phyloP scores from a whole-genome alignment of 2,329 filamentous ascomycete genomes.

The Ophiostoma perfectum region DNA sequence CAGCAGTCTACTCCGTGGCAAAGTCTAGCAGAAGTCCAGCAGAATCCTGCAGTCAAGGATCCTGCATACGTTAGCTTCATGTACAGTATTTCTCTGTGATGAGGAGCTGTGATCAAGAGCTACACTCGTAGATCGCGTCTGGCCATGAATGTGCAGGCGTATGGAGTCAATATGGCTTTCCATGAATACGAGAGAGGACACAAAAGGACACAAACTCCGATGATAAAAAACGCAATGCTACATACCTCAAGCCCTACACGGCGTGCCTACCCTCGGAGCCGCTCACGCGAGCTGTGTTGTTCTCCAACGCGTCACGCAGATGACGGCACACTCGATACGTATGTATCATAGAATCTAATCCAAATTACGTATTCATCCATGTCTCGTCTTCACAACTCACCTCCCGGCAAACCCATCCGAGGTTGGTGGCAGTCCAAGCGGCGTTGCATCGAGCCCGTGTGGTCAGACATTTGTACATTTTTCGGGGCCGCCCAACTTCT shows the following conservation, averaged over 20 bases:
- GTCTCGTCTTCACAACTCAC: no score
- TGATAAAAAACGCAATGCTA: background rate
- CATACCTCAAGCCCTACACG: background rate
- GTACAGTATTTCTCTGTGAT: background rate
- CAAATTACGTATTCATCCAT: no score
- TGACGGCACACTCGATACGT: no score
- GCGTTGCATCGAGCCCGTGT: constrained; percentile 17
- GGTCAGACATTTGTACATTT: constrained; percentile 13
- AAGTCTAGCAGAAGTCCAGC: background rate
- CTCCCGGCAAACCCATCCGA: constrained; percentile 18
- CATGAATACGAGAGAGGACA: background rate
- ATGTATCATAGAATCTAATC: no score
- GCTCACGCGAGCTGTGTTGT: background rate
- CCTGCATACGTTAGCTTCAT: background rate
- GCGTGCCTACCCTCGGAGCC: background rate
- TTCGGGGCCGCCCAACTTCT: constrained; percentile 1
- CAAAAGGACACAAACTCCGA: no score
- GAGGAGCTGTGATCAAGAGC: background rate
- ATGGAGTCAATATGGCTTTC: background rate
- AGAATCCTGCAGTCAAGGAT: background rate
- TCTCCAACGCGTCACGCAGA: background rate
- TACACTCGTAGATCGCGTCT: background rate
- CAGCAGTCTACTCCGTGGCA: background rate
- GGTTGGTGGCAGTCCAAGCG: constrained; percentile 19
- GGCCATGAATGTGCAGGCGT: background rate